Percentiles rank a stretch among this genome's conserved stretches.
phyloP scores from a whole-genome alignment of 139 green algal species.

The Chlamydomonas eustigma region DNA sequence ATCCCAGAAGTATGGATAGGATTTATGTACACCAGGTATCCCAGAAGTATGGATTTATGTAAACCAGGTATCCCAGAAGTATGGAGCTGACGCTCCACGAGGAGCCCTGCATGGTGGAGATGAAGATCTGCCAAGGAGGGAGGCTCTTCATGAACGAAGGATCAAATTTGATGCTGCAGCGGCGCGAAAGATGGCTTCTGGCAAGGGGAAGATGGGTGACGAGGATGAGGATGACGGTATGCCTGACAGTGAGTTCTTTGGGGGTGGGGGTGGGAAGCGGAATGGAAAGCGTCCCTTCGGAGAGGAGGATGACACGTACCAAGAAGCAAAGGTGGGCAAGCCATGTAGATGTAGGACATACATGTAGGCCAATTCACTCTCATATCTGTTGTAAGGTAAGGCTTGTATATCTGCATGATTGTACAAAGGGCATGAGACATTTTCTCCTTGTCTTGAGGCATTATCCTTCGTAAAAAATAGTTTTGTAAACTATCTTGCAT shows the following conservation, averaged over 20 bases:
- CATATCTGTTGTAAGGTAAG: too few relatives aligned
- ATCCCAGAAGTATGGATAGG: too few relatives aligned
- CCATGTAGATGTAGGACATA: too few relatives aligned
- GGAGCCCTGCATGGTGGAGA: conserved; percentile 34
- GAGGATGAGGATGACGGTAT: conserved; percentile 13
- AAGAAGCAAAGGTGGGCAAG: conserved; percentile 39
- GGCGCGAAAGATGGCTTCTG: conserved; percentile 34
- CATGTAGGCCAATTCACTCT: too few relatives aligned
- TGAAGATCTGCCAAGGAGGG: conserved; percentile 34
- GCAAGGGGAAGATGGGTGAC: neutral
- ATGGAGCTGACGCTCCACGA: conserved; percentile 55
- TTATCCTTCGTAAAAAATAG: too few relatives aligned
- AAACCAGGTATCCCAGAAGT: conserved; percentile 56
- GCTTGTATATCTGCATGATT: too few relatives aligned
- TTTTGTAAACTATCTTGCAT: too few relatives aligned
- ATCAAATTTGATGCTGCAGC: conserved; percentile 60
- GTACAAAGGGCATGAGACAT: too few relatives aligned
- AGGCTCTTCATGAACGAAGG: conserved; percentile 68
- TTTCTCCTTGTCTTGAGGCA: too few relatives aligned
- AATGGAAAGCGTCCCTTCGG: conserved; percentile 13
- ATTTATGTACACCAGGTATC: too few relatives aligned
- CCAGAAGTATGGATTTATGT: too few relatives aligned
- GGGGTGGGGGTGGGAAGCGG: conserved; percentile 18
- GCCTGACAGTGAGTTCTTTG: conserved; percentile 17
- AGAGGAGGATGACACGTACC: conserved; percentile 76